Percentiles rank a stretch among this genome's conserved stretches.
Conservation (phyloP, 2,329 filamentous ascomycete genomes). For the Penicillium glabrum region DNA sequence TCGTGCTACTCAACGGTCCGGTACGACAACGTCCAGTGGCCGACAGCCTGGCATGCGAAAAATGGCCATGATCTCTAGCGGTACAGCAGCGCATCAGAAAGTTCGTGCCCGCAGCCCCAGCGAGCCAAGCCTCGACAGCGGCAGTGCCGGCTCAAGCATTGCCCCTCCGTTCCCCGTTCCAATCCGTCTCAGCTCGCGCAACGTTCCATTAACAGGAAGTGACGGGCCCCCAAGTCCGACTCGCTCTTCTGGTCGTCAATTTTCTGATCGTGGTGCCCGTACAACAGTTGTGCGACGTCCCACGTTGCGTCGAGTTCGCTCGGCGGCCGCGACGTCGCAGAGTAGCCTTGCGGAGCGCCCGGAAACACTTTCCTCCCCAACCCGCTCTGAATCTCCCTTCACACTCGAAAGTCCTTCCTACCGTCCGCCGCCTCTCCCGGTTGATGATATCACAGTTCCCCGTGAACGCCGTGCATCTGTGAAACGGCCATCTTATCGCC, state of each 20-base stretch:
- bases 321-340: slow-evolving; percentile 70
- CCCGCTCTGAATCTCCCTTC: slow-evolving; percentile 67
- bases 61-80: slow-evolving; percentile 76
- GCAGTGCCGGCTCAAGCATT: slow-evolving; percentile 35
- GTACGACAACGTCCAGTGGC: slow-evolving; percentile 36
- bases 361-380: slow-evolving; percentile 48
- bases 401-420: slow-evolving; percentile 63
- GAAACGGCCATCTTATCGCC: slow-evolving; percentile 23
- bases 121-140: slow-evolving; percentile 44
- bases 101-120: slow-evolving; percentile 55
- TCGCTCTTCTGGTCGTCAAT: slow-evolving; percentile 55
- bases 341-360: slow-evolving; percentile 47
- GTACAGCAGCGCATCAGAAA: slow-evolving; percentile 69
- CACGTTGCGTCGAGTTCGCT: slow-evolving; percentile 77
- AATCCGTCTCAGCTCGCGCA: slow-evolving; percentile 80
- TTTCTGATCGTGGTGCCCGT: slow-evolving; percentile 56
- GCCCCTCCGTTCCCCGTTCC: slow-evolving; percentile 89
- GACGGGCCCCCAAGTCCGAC: slow-evolving; percentile 80
- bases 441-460: slow-evolving; percentile 65
- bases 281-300: slow-evolving; percentile 58
- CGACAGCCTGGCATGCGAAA: slow-evolving; percentile 68
- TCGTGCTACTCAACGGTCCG: slow-evolving; percentile 34
- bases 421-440: slow-evolving; percentile 69
- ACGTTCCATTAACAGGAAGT: slow-evolving; percentile 65
- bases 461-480: slow-evolving; percentile 30